A percentile compares a stretch with the other conserved stretches of the same genome.
Evolutionary conservation across 192 early-diverging fungal species (phyloP).

Genomic region (Dimargaris xerosporica): DNA sequence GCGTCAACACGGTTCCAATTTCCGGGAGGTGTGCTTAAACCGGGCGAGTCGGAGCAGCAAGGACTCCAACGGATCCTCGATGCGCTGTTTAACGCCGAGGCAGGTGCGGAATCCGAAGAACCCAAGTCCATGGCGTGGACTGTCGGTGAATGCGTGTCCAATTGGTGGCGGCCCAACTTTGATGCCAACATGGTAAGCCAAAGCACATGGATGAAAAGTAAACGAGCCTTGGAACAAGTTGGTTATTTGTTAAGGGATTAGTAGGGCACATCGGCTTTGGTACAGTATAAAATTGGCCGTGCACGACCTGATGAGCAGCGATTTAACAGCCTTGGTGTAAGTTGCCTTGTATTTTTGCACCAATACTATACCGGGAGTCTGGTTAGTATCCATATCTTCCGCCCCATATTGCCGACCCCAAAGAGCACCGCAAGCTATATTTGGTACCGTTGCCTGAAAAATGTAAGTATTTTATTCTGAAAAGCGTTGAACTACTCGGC

Average conservation of each 20-base stretch:
- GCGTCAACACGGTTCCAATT: slow-evolving; percentile 61
- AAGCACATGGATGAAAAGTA: background rate
- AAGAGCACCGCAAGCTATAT: slow-evolving; percentile 60
- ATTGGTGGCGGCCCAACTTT: slow-evolving; percentile 66
- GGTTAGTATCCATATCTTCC: slow-evolving; percentile 62
- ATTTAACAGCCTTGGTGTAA: background rate
- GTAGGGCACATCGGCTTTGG: background rate
- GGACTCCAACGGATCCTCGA: slow-evolving; percentile 46
- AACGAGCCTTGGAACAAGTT: background rate
- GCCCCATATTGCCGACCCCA: slow-evolving; percentile 60
- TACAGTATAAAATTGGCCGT: background rate
- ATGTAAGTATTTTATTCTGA: slow-evolving; percentile 28
- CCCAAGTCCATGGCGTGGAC: slow-evolving; percentile 38
- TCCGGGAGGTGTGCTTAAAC: slow-evolving; percentile 53
- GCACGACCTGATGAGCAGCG: background rate
- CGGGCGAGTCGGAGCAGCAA: slow-evolving; percentile 57
- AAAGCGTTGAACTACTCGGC: background rate
- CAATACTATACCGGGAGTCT: background rate
- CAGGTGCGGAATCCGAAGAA: slow-evolving; percentile 12
- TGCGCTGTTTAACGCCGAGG: slow-evolving; percentile 34
- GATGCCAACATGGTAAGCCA: slow-evolving; percentile 51
- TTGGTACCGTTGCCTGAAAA: slow-evolving; percentile 55
- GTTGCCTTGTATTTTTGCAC: background rate
- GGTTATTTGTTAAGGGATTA: background rate
- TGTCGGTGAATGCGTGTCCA: slow-evolving; percentile 51